Base-by-base conservation (phyloP, 2,329 filamentous ascomycete genomes). In the Xylaria hypoxylon region DNA sequence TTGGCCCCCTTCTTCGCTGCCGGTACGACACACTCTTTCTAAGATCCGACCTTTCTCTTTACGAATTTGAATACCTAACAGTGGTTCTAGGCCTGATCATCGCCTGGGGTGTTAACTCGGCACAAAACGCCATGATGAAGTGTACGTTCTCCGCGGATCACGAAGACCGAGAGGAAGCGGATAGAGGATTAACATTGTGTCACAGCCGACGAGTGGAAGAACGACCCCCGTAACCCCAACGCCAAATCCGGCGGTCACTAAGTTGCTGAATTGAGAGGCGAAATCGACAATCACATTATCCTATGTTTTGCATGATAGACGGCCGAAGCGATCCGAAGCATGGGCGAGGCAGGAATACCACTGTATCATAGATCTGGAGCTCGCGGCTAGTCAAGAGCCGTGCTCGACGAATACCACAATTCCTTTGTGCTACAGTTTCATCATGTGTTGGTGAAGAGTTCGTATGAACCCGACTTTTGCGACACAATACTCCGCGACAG, bases 1-100 rank as follows among this genome's bases (percentile, higher is more conserved):
- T 90, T 96, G 90, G 89, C 89, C 81, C 95, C 95, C 75, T 98
- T 98, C 89, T 96, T 94, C 87, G 86, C 87, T 82, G 95, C 95
- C 80, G 94, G 95, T 97, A 96, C 79, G 92, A 86, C 35, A 67
- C 47, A 33, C 28, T 28, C 55, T 55, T 51, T 35, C 45, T 40
- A 4, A 44, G 13, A 24, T 4, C 48, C 28, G 56, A 57, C 17
- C 7, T 28, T 3, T 5, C 15, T 24, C 28, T 48, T 35, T 28
- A 3, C 3, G 4, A 38, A 28, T 44, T 28, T 38, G 40, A 64
- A 38, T 51, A 24, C 35, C 65, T 66, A 64, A 69, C 56, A 33
- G 11, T 1, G n/a, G 19, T 11, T 40, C 3, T 64, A 97, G 94
- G 94, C 79, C 79, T 92, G 70, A 84, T 97, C 81, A 90, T 99